These are phyloP conservation scores for Dactylorhiza incarnata DNA, from an alignment of 106 monocot genomes.

Conservation along the genomic window DNA sequence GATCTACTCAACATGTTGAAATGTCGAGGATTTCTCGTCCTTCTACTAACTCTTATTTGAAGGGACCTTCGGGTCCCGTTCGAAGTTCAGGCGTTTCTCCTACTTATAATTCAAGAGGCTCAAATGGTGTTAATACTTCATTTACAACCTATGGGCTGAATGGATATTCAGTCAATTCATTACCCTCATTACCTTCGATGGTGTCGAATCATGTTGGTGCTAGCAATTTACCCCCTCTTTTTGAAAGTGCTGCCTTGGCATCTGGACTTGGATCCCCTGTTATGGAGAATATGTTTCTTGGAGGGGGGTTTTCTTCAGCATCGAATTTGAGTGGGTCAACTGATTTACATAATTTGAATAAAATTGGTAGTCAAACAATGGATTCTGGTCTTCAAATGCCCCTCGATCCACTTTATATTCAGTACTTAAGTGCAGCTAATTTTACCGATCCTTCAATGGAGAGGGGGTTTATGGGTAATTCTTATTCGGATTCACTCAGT, in stretches of 20 bases:
- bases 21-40: slow-evolving; percentile 17
- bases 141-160: slow-evolving; percentile 33
- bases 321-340: slow-evolving; percentile 13
- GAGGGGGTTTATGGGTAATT: slow-evolving; percentile 20
- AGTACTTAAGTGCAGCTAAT: slow-evolving; percentile 40
- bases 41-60: slow-evolving; percentile 26
- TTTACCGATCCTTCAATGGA: slow-evolving; percentile 29
- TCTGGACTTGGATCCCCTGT: slow-evolving; percentile 27
- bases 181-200: slow-evolving; percentile 16
- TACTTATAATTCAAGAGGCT: slow-evolving; percentile 29
- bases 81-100: slow-evolving; percentile 35
- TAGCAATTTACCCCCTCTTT: slow-evolving; percentile 30
- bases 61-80: slow-evolving; percentile 19
- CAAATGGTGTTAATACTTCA: slow-evolving; percentile 16
- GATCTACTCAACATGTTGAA: slow-evolving; percentile 20
- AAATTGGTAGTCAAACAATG: slow-evolving; percentile 30
- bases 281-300: slow-evolving; percentile 20
- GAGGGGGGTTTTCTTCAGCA: slow-evolving; percentile 20
- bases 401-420: slow-evolving; percentile 33
- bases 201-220: slow-evolving; percentile 18
- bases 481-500: slow-evolving; percentile 51
- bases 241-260: slow-evolving; percentile 29
- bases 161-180: slow-evolving; percentile 30
- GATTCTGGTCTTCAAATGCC: slow-evolving; percentile 45
- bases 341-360: slow-evolving; percentile 36